Conservation (phyloP, 805 yeast genomes). For the Blastobotrys americana region DNA sequence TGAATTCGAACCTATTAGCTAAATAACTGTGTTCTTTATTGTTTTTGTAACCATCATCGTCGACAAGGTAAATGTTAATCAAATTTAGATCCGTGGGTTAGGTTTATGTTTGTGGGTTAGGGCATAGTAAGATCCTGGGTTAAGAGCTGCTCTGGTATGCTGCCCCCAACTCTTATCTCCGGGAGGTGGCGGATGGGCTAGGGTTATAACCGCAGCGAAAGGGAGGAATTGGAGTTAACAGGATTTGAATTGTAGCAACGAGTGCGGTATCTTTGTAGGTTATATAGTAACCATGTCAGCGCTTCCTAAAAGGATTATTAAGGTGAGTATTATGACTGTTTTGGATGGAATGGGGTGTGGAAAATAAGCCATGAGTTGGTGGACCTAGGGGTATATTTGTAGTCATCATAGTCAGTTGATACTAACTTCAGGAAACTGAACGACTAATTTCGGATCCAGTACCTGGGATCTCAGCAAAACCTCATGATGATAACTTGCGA, state of each 20-base stretch:
- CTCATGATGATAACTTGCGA: slow-evolving; percentile 89
- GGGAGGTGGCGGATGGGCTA: too few relatives aligned
- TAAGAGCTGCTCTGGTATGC: too few relatives aligned
- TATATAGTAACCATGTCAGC: slow-evolving; percentile 22
- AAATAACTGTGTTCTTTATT: too few relatives aligned
- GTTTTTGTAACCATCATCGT: too few relatives aligned
- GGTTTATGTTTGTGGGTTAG: too few relatives aligned
- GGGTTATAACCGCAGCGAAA: too few relatives aligned
- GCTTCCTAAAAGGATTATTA: slow-evolving; percentile 86
- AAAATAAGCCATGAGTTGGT: neutral
- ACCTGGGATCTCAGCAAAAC: slow-evolving; percentile 88
- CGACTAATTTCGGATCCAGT: slow-evolving; percentile 89
- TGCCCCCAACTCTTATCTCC: too few relatives aligned
- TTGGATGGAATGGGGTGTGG: neutral
- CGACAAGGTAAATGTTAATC: too few relatives aligned
- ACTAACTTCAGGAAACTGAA: slow-evolving; percentile 65
- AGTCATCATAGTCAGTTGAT: neutral
- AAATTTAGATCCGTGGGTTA: too few relatives aligned
- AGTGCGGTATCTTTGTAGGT: neutral
- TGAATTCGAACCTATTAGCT: too few relatives aligned
- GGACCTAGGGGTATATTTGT: neutral
- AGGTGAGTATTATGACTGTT: slow-evolving; percentile 39
- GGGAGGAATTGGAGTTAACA: neutral
- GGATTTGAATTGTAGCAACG: neutral
- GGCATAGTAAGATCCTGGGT: too few relatives aligned